These are phyloP conservation scores for Boletus reticulatus DNA, from an alignment of 768 basidiomycete genomes.

Conservation along the genomic window DNA sequence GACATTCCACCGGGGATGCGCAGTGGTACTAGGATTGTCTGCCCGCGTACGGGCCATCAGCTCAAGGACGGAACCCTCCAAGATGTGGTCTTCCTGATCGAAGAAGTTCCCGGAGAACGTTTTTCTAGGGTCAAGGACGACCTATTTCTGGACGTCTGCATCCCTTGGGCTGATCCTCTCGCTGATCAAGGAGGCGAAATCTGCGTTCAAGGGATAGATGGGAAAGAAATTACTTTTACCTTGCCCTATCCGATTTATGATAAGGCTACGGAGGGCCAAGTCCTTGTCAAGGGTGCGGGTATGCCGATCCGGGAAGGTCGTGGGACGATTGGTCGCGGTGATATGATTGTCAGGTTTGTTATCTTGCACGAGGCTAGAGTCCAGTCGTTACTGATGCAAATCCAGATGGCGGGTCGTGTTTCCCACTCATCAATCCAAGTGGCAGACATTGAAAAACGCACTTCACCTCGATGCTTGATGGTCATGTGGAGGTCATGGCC, in stretches of 20 bases:
- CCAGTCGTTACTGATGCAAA: constrained; percentile 1
- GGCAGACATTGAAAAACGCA: constrained; percentile 29
- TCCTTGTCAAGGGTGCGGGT: constrained; percentile 57
- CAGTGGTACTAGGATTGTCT: constrained; percentile 56
- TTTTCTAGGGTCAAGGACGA: constrained; percentile 59
- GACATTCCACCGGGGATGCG: constrained; percentile 62
- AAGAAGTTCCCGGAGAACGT: constrained; percentile 54
- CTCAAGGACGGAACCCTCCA: constrained; percentile 53
- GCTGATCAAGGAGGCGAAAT: constrained; percentile 47
- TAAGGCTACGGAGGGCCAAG: constrained; percentile 47
- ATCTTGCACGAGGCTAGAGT: constrained; percentile 1
- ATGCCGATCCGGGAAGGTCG: constrained; percentile 63
- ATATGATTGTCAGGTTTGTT: constrained; percentile 57
- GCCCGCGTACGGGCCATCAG: constrained; percentile 67
- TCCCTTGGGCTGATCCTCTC: constrained; percentile 55
- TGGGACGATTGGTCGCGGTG: constrained; percentile 53
- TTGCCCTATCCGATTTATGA: constrained; percentile 54
- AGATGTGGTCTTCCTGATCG: constrained; percentile 65
- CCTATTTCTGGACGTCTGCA: constrained; percentile 49
- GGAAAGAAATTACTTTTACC: constrained; percentile 47
- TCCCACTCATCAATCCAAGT: constrained; percentile 30
- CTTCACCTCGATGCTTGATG: constrained; percentile 27
- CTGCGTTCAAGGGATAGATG: constrained; percentile 55
- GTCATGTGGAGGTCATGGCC: constrained; percentile 12
- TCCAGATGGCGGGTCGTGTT: constrained; percentile 34